A percentile compares a stretch with the other conserved stretches of the same genome.
Conservation (phyloP, 2,329 filamentous ascomycete genomes). For the Pseudocercospora fijiensis region DNA sequence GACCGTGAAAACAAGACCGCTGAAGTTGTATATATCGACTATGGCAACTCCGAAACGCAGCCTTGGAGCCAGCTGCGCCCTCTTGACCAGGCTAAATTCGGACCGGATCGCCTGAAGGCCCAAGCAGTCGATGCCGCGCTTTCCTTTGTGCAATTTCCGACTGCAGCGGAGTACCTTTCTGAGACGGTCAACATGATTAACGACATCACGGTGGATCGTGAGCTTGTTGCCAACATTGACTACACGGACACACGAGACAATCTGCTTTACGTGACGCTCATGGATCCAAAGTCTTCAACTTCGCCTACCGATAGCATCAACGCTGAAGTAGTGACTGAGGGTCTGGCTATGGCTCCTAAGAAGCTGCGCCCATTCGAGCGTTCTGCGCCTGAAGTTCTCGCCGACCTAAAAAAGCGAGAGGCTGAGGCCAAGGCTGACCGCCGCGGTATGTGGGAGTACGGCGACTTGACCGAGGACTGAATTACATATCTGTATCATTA, state of each 20-base stretch:
- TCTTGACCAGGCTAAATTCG: constrained; percentile 77
- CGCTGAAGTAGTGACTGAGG: constrained; percentile 77
- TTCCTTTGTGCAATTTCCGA: constrained; percentile 85
- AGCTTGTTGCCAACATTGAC: constrained; percentile 89
- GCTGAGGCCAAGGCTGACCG: constrained; percentile 75
- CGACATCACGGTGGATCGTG: constrained; percentile 67
- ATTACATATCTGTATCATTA: background rate
- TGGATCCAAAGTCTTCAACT: constrained; percentile 65
- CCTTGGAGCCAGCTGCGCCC: constrained; percentile 81
- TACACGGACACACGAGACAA: constrained; percentile 74
- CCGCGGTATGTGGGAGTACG: constrained; percentile 96
- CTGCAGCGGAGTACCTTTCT: constrained; percentile 73
- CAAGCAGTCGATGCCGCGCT: constrained; percentile 86
- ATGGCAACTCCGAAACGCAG: constrained; percentile 87
- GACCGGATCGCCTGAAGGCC: constrained; percentile 73
- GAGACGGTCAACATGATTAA: constrained; percentile 76
- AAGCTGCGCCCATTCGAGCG: constrained; percentile 93
- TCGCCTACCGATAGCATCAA: constrained; percentile 77
- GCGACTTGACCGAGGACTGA: constrained; percentile 82
- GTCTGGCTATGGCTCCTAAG: constrained; percentile 84
- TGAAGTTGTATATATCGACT: constrained; percentile 93
- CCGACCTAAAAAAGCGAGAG: constrained; percentile 71
- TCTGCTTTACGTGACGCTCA: constrained; percentile 76
- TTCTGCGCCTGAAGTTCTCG: constrained; percentile 68
- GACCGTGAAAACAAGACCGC: constrained; percentile 85